phyloP scores from a whole-genome alignment of 2,329 filamentous ascomycete species.

The Leptographium flavum region DNA sequence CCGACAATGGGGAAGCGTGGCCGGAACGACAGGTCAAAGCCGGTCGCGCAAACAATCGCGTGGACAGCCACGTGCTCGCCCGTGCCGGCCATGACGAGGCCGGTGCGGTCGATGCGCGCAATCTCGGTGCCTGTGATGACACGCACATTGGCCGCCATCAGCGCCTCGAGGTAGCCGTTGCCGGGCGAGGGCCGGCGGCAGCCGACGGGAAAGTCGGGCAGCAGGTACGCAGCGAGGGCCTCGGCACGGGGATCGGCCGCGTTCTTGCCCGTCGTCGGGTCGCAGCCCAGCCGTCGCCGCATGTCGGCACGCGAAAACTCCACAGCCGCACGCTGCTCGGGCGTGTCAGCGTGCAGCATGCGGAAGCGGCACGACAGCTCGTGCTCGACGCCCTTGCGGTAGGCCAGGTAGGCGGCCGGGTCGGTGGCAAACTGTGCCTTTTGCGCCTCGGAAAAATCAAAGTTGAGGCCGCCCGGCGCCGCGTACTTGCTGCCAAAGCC shows the following conservation, averaged over 20 bases:
- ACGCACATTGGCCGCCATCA: background rate
- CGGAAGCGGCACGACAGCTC: background rate
- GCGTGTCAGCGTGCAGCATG: background rate
- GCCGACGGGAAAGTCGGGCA: background rate
- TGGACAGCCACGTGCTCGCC: background rate
- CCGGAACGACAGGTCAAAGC: background rate
- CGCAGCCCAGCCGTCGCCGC: too few relatives aligned
- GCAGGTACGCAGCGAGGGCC: background rate
- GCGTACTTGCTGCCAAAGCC: background rate
- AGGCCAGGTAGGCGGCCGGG: background rate
- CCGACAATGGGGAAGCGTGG: background rate
- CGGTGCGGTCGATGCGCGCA: background rate
- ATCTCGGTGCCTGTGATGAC: background rate
- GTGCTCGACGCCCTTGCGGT: background rate
- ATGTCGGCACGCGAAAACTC: background rate
- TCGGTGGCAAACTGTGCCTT: background rate
- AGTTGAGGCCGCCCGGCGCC: background rate
- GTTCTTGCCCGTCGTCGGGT: background rate
- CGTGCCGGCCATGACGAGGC: background rate
- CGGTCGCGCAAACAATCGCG: background rate
- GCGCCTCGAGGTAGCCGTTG: background rate
- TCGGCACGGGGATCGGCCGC: background rate
- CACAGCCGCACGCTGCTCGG: background rate
- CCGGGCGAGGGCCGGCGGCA: background rate
- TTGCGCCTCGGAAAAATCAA: background rate